phyloP scores from a whole-genome alignment of 345 rosid genomes.

The Citrus sinensis region DNA sequence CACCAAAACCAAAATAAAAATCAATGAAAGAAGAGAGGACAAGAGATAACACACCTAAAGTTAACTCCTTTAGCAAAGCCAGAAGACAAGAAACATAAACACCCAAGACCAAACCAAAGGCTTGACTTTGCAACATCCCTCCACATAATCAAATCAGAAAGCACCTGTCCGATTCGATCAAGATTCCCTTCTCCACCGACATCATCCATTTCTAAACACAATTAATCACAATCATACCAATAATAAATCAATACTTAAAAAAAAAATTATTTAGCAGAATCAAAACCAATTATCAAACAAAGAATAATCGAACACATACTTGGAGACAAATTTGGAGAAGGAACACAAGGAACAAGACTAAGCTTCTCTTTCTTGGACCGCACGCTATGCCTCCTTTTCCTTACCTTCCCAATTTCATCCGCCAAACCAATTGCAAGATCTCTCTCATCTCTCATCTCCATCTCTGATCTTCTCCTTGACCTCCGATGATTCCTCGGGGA shows the following conservation, averaged over 20 bases:
- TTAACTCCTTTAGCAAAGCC: slow-evolving; percentile 70
- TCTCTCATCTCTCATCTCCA: slow-evolving; percentile 64
- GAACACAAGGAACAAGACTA: slow-evolving; percentile 36
- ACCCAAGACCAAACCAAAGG: slow-evolving; percentile 89
- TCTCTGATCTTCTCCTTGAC: slow-evolving; percentile 60
- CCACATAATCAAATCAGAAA: slow-evolving; percentile 76
- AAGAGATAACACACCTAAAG: slow-evolving; percentile 53
- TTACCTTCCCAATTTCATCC: slow-evolving; percentile 49
- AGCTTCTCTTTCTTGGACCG: slow-evolving; percentile 75
- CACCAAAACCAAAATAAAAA: background rate
- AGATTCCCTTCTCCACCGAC: slow-evolving; percentile 48
- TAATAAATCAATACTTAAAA: background rate
- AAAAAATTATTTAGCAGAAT: background rate
- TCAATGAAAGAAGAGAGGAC: background rate
- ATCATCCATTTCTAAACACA: slow-evolving; percentile 41
- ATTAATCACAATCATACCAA: background rate
- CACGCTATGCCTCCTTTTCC: slow-evolving; percentile 52
- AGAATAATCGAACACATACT: slow-evolving; percentile 33
- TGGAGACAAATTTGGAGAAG: slow-evolving; percentile 40
- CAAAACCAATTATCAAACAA: background rate
- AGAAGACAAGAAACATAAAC: slow-evolving; percentile 73
- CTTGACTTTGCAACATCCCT: slow-evolving; percentile 78
- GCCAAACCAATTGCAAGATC: slow-evolving; percentile 29
- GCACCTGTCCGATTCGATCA: slow-evolving; percentile 46
- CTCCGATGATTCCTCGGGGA: slow-evolving; percentile 62